These are phyloP conservation scores for Ganoderma lucidum DNA, from an alignment of 1,284 basidiomycete genomes.

Conservation along the genomic window DNA sequence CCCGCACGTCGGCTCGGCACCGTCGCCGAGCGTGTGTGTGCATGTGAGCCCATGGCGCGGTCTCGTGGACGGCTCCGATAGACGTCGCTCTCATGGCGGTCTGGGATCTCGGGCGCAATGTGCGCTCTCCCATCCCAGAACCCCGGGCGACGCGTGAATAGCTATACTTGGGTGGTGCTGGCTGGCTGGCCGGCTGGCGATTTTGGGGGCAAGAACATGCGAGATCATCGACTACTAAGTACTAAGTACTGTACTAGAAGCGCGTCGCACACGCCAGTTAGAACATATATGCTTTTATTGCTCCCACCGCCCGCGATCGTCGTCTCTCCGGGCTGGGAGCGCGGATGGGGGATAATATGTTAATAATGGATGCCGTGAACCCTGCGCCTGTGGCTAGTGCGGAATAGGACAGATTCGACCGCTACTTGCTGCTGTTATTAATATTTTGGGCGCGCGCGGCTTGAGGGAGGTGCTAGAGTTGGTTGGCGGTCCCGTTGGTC, in stretches of 20 bases:
- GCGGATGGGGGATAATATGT: background rate
- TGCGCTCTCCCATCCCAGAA: background rate
- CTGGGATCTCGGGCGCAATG: conserved; percentile 6
- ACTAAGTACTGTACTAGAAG: background rate
- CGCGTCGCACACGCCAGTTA: background rate
- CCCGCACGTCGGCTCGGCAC: conserved; percentile 2
- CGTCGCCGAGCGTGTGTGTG: conserved; percentile 2
- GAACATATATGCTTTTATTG: conserved; percentile 2
- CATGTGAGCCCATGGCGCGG: background rate
- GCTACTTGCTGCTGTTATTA: background rate
- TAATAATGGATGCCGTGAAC: background rate
- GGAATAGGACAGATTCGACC: background rate
- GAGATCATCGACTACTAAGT: background rate
- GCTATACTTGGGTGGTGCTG: background rate
- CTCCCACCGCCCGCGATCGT: conserved; percentile 7
- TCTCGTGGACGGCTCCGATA: conserved; percentile 2
- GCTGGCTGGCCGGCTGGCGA: too few species aligned
- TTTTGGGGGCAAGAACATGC: background rate
- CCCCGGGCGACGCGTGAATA: background rate
- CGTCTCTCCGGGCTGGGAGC: background rate
- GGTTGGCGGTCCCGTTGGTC: background rate
- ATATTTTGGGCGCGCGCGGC: background rate
- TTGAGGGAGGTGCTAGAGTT: background rate
- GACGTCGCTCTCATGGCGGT: conserved; percentile 4
- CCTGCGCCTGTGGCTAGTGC: background rate